Evolutionary conservation across 257 asterid species (phyloP), one percentile per base, ranked within the genome.

Genomic region (Gynochthodes officinalis): DNA sequence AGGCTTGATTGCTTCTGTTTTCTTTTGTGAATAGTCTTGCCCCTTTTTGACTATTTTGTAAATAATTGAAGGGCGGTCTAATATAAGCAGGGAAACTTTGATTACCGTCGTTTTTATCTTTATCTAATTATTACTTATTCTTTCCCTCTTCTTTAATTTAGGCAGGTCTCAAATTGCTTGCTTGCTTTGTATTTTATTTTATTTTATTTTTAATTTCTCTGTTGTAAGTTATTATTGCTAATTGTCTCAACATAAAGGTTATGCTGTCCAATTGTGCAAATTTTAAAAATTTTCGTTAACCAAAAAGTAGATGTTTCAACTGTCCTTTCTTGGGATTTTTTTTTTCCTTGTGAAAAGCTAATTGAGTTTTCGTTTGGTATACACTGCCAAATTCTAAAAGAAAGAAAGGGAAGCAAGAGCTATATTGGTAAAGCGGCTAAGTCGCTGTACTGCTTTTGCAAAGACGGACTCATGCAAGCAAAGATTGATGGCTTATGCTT

Each of bases 371-470:
- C 42, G 42, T 7, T 7, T 37, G 7, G 42, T n/a, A 10, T 54
- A 72, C 69, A 13, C 75, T 58, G 10, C 14, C 66, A 54, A 54
- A 43, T 27, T 44, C 25, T 46, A 32, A 72, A 73, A 19, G 33
- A 67, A 53, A 46, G 46, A 67, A 53, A 21, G 30, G 10, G 54
- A 40, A 73, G 19, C 14, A 33, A 52, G 35, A 28, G 54, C 35
- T 37, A 68, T 25, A 11, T 39, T 11, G 25, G 69, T 35, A 59
- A 72, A 65, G 77, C 74, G 9, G 81, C 48, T 43, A 79, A 53
- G 69, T 80, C 85, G 58, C 87, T 80, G 32, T 76, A 53, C 74
- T 84, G 86, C 77, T 75, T 86, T 32, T 84, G 84, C 59, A 84
- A 44, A 49, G 85, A 67, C 42, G 88, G 87, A 71, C 73, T 77